These are phyloP conservation scores for Pseudocercospora cruenta DNA, from an alignment of 2,329 filamentous ascomycete genomes.

Conservation along the genomic window DNA sequence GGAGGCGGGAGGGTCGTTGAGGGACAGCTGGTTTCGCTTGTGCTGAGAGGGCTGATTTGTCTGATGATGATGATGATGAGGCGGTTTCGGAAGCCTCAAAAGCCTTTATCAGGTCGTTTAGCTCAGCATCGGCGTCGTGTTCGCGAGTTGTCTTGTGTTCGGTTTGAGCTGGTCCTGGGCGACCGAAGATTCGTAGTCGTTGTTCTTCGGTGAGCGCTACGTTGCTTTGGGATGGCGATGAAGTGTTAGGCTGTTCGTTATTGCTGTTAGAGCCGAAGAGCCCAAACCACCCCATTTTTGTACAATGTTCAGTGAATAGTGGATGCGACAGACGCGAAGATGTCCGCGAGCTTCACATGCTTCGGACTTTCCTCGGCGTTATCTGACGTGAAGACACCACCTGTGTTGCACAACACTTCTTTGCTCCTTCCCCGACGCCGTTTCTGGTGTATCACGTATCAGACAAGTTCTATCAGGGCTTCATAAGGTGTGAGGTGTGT, in stretches of 20 bases:
- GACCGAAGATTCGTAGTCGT: conserved; percentile 37
- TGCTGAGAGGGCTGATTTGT: conserved; percentile 22
- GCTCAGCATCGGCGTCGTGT: conserved; percentile 58
- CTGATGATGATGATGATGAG: conserved; percentile 29
- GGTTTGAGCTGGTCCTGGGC: conserved; percentile 25
- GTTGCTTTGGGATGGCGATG: not conserved
- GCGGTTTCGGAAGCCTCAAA: conserved; percentile 40
- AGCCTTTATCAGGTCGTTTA: conserved; percentile 57
- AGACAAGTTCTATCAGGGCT: not conserved
- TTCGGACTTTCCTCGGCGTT: conserved; percentile 9
- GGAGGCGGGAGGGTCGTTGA: conserved; percentile 28
- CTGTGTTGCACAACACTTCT: too few relatives aligned
- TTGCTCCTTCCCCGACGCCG: not conserved
- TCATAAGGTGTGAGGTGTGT: not conserved
- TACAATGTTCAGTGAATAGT: not conserved
- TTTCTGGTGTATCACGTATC: not conserved
- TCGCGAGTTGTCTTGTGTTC: conserved; percentile 38
- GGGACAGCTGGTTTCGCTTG: conserved; percentile 13
- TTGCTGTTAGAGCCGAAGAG: conserved; percentile 22
- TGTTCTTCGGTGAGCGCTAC: conserved; percentile 36
- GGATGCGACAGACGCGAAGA: not conserved
- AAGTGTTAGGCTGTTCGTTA: not conserved
- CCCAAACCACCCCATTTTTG: conserved; percentile 37
- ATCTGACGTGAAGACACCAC: too few relatives aligned
- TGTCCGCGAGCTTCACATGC: conserved; percentile 11